phyloP scores from a whole-genome alignment of 2,329 filamentous ascomycete genomes.

The Elsinoe australis region DNA sequence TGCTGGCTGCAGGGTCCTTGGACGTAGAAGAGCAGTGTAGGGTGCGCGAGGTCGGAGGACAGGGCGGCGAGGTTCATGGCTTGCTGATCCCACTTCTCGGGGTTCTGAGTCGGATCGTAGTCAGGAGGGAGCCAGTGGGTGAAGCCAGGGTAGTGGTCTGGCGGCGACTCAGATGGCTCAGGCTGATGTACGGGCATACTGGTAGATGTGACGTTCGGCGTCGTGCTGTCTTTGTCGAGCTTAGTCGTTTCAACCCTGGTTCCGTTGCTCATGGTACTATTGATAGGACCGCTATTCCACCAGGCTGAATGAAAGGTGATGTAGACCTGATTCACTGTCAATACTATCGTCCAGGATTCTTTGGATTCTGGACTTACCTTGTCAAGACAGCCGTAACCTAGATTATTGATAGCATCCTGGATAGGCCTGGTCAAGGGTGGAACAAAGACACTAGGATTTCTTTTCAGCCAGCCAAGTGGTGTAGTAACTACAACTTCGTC shows the following conservation, averaged over 20 bases:
- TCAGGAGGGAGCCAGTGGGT: constrained; percentile 65
- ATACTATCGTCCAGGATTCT: constrained; percentile 1
- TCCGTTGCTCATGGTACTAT: too few relatives aligned
- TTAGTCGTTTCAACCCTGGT: constrained; percentile 26
- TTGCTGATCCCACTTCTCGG: constrained; percentile 53
- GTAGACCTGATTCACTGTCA: constrained; percentile 32
- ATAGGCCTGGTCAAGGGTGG: constrained; percentile 39
- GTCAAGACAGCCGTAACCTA: constrained; percentile 21
- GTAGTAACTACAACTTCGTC: constrained; percentile 48
- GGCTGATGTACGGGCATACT: constrained; percentile 31
- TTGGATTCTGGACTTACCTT: constrained; percentile 17
- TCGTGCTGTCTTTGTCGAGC: constrained; percentile 14
- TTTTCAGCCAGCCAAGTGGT: constrained; percentile 49
- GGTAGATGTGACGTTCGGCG: constrained; percentile 34
- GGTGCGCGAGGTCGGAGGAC: constrained; percentile 52
- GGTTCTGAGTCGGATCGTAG: constrained; percentile 58
- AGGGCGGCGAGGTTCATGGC: constrained; percentile 68
- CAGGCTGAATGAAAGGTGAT: constrained; percentile 64
- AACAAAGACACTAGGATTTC: constrained; percentile 38
- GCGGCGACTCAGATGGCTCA: constrained; percentile 22
- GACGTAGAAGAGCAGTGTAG: constrained; percentile 78
- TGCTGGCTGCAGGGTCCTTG: constrained; percentile 56
- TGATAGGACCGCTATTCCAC: constrained; percentile 48
- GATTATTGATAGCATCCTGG: constrained; percentile 37
- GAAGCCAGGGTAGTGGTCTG: constrained; percentile 54